A percentile compares a stretch with the other conserved stretches of the same genome.
These are phyloP conservation scores for Colletotrichum ledebouriae DNA, from an alignment of 2,329 filamentous ascomycete genomes.

Conservation along the genomic window DNA sequence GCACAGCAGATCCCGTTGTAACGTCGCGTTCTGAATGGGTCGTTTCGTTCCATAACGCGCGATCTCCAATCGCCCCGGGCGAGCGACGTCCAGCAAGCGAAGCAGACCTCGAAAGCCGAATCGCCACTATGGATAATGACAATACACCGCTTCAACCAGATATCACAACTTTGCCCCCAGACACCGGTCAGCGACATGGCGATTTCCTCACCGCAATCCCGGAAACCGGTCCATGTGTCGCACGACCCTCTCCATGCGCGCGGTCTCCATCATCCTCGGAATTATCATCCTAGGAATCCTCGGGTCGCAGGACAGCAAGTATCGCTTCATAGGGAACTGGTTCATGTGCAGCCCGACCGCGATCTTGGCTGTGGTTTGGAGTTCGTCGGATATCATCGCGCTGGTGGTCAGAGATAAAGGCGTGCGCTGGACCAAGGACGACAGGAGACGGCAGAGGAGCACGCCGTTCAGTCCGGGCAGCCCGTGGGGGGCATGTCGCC, in stretches of 20 bases:
- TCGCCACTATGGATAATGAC: conserved; percentile 39
- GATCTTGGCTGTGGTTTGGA: conserved; percentile 27
- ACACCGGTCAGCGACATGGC: conserved; percentile 33
- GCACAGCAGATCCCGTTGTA: too few species aligned
- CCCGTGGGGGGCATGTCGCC: conserved; percentile 19
- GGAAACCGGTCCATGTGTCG: conserved; percentile 41
- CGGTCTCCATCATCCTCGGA: conserved; percentile 33
- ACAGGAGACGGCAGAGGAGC: conserved; percentile 1
- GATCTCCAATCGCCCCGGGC: background rate
- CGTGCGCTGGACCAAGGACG: conserved; percentile 27
- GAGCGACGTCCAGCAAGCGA: conserved; percentile 1
- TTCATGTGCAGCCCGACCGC: conserved; percentile 30
- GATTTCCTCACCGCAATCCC: conserved; percentile 40
- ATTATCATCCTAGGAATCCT: background rate
- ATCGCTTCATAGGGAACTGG: background rate
- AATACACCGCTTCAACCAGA: conserved; percentile 39
- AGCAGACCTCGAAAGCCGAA: conserved; percentile 1
- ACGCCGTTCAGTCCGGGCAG: conserved; percentile 34
- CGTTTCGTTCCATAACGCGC: too few species aligned
- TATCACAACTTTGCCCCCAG: conserved; percentile 22
- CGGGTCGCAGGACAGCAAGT: background rate
- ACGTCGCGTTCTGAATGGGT: too few species aligned
- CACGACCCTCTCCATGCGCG: conserved; percentile 28
- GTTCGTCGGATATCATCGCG: conserved; percentile 22
- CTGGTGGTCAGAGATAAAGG: conserved; percentile 31